Evolutionary conservation across 2,329 filamentous ascomycete species (phyloP).

Genomic region (Taxawa tesnikishii): DNA sequence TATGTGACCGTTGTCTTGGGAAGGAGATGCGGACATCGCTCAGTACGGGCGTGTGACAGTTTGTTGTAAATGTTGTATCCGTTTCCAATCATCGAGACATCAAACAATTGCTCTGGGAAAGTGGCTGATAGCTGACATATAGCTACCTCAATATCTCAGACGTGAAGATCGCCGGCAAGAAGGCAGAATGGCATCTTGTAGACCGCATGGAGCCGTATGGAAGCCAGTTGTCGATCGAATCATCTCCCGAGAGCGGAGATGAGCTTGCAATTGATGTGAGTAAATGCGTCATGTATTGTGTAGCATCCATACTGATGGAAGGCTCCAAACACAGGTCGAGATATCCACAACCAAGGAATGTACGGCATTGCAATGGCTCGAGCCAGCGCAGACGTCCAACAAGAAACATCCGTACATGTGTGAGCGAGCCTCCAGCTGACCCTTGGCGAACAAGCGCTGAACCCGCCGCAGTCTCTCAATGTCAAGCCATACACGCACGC

Average conservation of each 20-base stretch:
- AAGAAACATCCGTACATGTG: conserved; percentile 94
- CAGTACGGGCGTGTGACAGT: too few relatives aligned
- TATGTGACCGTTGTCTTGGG: too few relatives aligned
- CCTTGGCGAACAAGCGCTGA: conserved; percentile 2
- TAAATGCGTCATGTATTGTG: too few relatives aligned
- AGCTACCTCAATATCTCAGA: conserved; percentile 60
- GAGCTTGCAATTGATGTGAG: too few relatives aligned
- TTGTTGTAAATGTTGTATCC: too few relatives aligned
- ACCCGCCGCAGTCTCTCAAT: conserved; percentile 58
- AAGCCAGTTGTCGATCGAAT: conserved; percentile 51
- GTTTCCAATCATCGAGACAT: too few relatives aligned
- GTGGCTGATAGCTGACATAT: too few relatives aligned
- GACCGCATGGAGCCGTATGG: conserved; percentile 63
- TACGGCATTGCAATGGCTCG: conserved; percentile 91
- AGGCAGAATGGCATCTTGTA: conserved; percentile 58
- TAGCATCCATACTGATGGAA: too few relatives aligned
- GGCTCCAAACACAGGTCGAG: conserved; percentile 42
- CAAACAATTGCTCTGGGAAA: too few relatives aligned
- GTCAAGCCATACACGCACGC: conserved; percentile 88
- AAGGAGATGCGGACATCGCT: too few relatives aligned
- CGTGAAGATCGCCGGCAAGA: conserved; percentile 56
- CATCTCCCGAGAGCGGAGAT: too few relatives aligned
- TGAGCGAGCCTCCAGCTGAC: conserved; percentile 15
- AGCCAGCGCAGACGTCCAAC: conserved; percentile 85
- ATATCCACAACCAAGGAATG: conserved; percentile 77